Base-by-base conservation (phyloP, 305 asterid genomes). In the Fraxinus baroniana region DNA sequence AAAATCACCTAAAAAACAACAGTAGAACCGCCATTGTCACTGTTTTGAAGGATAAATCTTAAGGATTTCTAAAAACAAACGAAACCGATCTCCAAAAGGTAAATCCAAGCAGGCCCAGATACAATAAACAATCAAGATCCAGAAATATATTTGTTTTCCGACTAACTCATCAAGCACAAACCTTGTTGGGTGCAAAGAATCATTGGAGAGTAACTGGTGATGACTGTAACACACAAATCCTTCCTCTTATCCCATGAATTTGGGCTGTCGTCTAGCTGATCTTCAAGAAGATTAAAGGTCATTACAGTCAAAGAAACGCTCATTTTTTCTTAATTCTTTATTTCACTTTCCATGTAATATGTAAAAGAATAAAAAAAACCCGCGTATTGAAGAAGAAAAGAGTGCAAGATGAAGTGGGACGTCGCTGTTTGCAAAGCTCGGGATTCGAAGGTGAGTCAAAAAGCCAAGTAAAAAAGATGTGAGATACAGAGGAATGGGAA, bases 181-280 rank as follows among this genome's bases (percentile, higher is more conserved):
- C 98, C 99, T 88, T 94, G 98, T 85, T 96, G 99, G 3, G 98
- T 96, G 88, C 98, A 96, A 78, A 96, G 93, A 84, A 96, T 88
- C 90, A 92, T 90, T 4, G 98, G 99, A 60, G 98, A 93, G 78
- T 94, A 94, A 84, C 97, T 91, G 0, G 98, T 94, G 79, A 96
- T 93, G 82, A 95, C 98, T 73, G 94, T 90, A 7, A 89, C 89
- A 74, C 99, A 94, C 87, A 94, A 89, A 85, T 92, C 97, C 85
- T 91, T 95, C 95, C 99, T 93, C 88, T 91, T 95, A 5, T 93
- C 97, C 98, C 98, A 95, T 76, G 98, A 90, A 83, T 93, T 90
- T 7, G 97, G 97, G 89, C 95, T 92, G 81, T 93, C 95, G 30
- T 87, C 92, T 28, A 88, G 81, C 86, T 94, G 98, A 91, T 95